A percentile compares a stretch with the other conserved stretches of the same genome.
These are phyloP conservation scores for Alternaria ethzedia DNA, from an alignment of 2,329 filamentous ascomycete species.

Conservation along the genomic window DNA sequence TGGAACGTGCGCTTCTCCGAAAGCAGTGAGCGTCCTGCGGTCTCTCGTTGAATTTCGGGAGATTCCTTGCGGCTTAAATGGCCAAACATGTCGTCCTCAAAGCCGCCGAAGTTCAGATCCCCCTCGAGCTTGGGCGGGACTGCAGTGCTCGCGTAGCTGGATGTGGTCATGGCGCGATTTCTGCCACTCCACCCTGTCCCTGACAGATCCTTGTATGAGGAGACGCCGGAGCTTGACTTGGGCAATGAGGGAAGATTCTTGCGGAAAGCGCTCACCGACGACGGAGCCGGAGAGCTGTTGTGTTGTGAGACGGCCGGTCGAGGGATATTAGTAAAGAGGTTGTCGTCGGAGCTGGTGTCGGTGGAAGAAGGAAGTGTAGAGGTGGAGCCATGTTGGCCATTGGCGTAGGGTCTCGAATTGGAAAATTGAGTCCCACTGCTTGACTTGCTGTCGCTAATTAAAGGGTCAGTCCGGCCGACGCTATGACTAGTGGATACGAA, in stretches of 20 bases:
- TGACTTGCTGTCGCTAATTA: constrained; percentile 49
- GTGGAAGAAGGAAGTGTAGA: constrained; percentile 51
- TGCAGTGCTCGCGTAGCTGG: constrained; percentile 57
- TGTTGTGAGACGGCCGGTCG: constrained; percentile 40
- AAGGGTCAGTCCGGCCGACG: constrained; percentile 35
- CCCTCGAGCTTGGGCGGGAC: constrained; percentile 59
- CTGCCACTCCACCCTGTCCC: constrained; percentile 18
- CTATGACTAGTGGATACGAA: constrained; percentile 24
- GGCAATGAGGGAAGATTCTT: constrained; percentile 40
- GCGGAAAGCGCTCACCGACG: constrained; percentile 27
- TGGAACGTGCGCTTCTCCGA: constrained; percentile 45
- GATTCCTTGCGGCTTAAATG: constrained; percentile 40
- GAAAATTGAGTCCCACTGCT: constrained; percentile 48
- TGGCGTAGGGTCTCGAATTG: constrained; percentile 44
- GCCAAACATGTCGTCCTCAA: constrained; percentile 61
- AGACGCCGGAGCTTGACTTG: constrained; percentile 27
- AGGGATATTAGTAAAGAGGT: constrained; percentile 43
- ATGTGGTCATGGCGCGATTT: constrained; percentile 55
- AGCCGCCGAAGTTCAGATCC: constrained; percentile 43
- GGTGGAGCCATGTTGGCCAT: constrained; percentile 45
- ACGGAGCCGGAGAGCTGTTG: constrained; percentile 35
- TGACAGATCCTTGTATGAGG: constrained; percentile 26
- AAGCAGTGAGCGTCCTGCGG: constrained; percentile 42
- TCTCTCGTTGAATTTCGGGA: constrained; percentile 31
- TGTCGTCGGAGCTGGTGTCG: constrained; percentile 47